Evolutionary conservation across 2,329 filamentous ascomycete species (phyloP).

Genomic region (Catunica adiposa): DNA sequence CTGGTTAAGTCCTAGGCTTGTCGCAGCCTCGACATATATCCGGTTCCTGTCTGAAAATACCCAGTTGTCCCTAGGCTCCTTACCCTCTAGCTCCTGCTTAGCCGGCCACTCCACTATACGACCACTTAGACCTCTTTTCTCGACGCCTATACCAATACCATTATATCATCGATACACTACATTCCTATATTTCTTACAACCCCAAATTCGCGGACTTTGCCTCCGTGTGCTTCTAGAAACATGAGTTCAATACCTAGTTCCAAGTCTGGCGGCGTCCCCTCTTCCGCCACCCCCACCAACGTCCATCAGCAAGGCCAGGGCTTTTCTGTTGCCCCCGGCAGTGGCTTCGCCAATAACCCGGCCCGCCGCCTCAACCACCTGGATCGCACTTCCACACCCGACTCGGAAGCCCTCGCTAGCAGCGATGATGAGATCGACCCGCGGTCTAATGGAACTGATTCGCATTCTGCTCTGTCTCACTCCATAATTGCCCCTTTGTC

Average conservation of each 20-base stretch:
- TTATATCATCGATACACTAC: background rate
- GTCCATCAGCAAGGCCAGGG: background rate
- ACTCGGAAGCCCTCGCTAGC: slow-evolving; percentile 83
- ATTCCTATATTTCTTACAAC: background rate
- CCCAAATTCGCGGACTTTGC: background rate
- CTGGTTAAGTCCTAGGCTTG: background rate
- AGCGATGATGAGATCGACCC: slow-evolving; percentile 77
- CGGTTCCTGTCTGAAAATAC: background rate
- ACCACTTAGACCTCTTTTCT: background rate
- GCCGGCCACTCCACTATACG: background rate
- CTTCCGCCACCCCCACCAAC: slow-evolving; percentile 5
- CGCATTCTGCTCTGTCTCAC: background rate
- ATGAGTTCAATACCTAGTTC: slow-evolving; percentile 9
- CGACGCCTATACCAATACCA: background rate
- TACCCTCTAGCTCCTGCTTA: background rate
- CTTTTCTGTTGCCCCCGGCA: slow-evolving; percentile 19
- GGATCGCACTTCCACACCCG: slow-evolving; percentile 64
- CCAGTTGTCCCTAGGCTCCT: background rate
- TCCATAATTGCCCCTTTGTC: slow-evolving; percentile 14
- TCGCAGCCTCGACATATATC: background rate
- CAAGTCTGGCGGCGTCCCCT: slow-evolving; percentile 8
- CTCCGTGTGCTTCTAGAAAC: background rate
- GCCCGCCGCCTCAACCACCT: slow-evolving; percentile 58
- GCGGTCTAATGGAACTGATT: background rate
- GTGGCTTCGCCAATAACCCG: slow-evolving; percentile 38